phyloP scores from a whole-genome alignment of 345 rosid genomes.

The Ricinus communis region DNA sequence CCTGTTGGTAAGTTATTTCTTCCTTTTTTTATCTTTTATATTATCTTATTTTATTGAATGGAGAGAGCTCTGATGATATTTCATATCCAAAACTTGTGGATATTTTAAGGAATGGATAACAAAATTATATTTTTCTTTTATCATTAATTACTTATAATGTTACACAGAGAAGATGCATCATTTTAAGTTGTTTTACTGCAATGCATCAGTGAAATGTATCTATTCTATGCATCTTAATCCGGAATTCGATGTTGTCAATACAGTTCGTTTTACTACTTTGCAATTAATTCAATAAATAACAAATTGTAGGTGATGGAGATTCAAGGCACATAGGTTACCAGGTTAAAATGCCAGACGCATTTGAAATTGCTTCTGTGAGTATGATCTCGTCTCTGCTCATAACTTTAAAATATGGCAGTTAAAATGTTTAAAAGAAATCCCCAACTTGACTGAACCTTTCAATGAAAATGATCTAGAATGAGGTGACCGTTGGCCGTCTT shows the following conservation, averaged over 20 bases:
- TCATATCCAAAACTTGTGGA: too few relatives aligned
- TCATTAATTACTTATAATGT: too few relatives aligned
- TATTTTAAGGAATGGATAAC: too few relatives aligned
- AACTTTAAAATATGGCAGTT: too few relatives aligned
- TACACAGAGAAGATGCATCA: too few relatives aligned
- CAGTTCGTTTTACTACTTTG: background rate
- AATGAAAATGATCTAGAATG: constrained; percentile 34
- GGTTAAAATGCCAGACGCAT: constrained; percentile 73
- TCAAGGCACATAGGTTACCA: constrained; percentile 70
- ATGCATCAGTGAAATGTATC: background rate
- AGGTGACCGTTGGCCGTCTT: constrained; percentile 72
- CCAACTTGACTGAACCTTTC: too few relatives aligned
- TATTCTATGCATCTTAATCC: too few relatives aligned
- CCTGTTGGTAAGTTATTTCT: constrained; percentile 75
- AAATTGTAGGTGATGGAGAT: constrained; percentile 80
- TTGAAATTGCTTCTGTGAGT: constrained; percentile 72
- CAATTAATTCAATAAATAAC: background rate
- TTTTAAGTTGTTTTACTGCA: too few relatives aligned
- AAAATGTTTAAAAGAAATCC: too few relatives aligned
- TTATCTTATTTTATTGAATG: background rate
- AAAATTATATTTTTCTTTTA: too few relatives aligned
- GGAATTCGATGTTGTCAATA: background rate
- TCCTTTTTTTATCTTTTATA: background rate
- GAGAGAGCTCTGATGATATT: too few relatives aligned
- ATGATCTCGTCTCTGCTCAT: background rate